phyloP scores from a whole-genome alignment of 331 rosid species.

The Saraca asoca region DNA sequence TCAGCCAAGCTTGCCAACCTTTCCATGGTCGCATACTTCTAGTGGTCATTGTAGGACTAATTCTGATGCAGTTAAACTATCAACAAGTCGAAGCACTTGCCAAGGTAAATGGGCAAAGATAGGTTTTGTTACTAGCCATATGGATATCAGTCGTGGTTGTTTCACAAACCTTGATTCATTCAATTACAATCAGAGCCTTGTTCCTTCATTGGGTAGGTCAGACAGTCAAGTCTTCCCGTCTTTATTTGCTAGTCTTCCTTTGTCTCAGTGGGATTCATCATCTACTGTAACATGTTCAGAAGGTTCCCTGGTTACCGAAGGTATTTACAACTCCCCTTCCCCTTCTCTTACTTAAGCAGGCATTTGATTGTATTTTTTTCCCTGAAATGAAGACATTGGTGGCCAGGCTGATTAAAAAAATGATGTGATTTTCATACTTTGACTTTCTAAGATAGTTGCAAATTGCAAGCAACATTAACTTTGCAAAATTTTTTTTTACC shows the following conservation, averaged over 20 bases:
- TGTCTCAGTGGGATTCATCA: slow-evolving; percentile 45
- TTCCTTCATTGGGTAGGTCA: slow-evolving; percentile 67
- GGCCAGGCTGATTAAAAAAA: neutral
- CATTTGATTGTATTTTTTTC: too few relatives aligned
- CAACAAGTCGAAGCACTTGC: slow-evolving; percentile 70
- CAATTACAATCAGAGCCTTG: slow-evolving; percentile 69
- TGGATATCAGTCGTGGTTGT: slow-evolving; percentile 39
- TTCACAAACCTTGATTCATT: slow-evolving; percentile 73
- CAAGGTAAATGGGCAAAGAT: slow-evolving; percentile 85
- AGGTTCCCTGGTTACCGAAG: slow-evolving; percentile 50
- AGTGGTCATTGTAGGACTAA: slow-evolving; percentile 71
- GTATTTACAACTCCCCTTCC: slow-evolving; percentile 38
- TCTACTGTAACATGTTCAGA: slow-evolving; percentile 51
- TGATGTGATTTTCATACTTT: neutral
- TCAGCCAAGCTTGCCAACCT: slow-evolving; percentile 73
- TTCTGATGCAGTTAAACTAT: slow-evolving; percentile 70
- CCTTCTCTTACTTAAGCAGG: neutral
- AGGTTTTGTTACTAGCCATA: slow-evolving; percentile 47
- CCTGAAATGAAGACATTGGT: too few relatives aligned
- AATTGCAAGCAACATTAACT: neutral
- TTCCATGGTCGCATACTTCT: slow-evolving; percentile 86
- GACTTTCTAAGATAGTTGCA: neutral
- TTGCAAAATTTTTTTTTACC: too few relatives aligned
- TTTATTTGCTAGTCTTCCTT: slow-evolving; percentile 48
- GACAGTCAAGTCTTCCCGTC: slow-evolving; percentile 36